A percentile compares a stretch with the other conserved stretches of the same genome.
phyloP scores from a whole-genome alignment of 345 rosid genomes.

The Rhizophora apiculata region DNA sequence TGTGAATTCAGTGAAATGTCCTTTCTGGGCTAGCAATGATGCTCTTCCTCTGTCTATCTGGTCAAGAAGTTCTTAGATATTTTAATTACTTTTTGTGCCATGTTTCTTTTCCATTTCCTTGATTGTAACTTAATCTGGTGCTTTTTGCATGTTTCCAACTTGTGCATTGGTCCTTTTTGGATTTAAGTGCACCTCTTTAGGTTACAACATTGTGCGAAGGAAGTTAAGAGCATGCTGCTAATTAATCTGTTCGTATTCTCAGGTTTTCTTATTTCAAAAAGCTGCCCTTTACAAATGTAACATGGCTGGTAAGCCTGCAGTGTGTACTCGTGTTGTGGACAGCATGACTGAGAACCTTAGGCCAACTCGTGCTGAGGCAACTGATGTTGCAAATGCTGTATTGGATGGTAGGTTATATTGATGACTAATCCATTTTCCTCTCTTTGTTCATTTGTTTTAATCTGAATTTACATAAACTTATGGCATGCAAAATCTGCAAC shows the following conservation, averaged over 20 bases:
- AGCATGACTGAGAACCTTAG: slow-evolving; percentile 94
- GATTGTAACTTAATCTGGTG: no score
- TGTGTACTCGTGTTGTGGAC: slow-evolving; percentile 94
- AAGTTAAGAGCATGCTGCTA: slow-evolving; percentile 9
- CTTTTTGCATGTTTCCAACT: neutral
- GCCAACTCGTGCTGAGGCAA: slow-evolving; percentile 98
- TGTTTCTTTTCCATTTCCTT: no score
- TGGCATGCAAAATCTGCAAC: neutral
- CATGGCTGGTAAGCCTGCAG: slow-evolving; percentile 98
- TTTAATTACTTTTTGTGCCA: no score
- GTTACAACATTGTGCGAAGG: neutral
- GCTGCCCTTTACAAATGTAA: slow-evolving; percentile 94
- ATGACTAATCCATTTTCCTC: neutral
- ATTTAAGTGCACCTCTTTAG: neutral
- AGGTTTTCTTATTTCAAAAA: slow-evolving; percentile 96
- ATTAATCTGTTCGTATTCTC: slow-evolving; percentile 20
- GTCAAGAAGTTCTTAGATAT: no score
- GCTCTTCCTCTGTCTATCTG: no score
- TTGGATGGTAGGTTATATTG: slow-evolving; percentile 59
- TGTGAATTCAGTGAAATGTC: no score
- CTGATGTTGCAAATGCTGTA: slow-evolving; percentile 99
- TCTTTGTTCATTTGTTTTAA: neutral
- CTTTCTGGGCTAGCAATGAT: no score
- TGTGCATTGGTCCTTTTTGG: neutral
- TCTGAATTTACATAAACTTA: neutral